Percentiles rank a stretch among this genome's conserved stretches.
phyloP scores from a whole-genome alignment of 1,139 yeast genomes.

The Yamadazyma jaroonii region DNA sequence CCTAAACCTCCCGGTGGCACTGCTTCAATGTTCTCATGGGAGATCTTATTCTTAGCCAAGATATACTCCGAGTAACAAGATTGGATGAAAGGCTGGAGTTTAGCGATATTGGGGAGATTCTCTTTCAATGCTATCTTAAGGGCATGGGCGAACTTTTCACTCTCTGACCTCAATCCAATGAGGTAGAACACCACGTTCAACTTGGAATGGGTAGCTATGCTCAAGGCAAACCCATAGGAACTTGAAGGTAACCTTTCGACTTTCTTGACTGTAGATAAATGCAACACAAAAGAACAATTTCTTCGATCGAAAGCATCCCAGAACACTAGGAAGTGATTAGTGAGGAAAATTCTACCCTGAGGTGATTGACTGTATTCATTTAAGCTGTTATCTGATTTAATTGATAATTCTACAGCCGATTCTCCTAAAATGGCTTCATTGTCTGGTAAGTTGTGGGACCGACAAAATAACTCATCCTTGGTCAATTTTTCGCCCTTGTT shows the following conservation, averaged over 20 bases:
- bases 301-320: conserved; percentile 66
- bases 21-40: conserved; percentile 42
- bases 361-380: conserved; percentile 30
- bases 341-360: conserved; percentile 64
- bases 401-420: conserved; percentile 65
- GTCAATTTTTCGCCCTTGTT: conserved; percentile 37
- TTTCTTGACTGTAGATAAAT: conserved; percentile 74
- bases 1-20: conserved; percentile 88
- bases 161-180: conserved; percentile 73
- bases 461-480: conserved; percentile 68
- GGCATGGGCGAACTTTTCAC: conserved; percentile 75
- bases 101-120: conserved; percentile 61
- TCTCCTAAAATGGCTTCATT: conserved; percentile 66
- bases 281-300: conserved; percentile 67
- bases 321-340: conserved; percentile 75
- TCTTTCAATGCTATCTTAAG: conserved; percentile 62
- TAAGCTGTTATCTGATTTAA: conserved; percentile 31
- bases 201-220: conserved; percentile 69
- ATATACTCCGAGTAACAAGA: conserved; percentile 86
- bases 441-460: conserved; percentile 67
- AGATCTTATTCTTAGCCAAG: conserved; percentile 55
- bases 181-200: conserved; percentile 65
- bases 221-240: conserved; percentile 75
- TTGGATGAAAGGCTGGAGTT: conserved; percentile 62
- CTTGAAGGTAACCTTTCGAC: conserved; percentile 82